Base-by-base conservation (phyloP, 768 basidiomycete species). In the Tubosaeta sp. region DNA sequence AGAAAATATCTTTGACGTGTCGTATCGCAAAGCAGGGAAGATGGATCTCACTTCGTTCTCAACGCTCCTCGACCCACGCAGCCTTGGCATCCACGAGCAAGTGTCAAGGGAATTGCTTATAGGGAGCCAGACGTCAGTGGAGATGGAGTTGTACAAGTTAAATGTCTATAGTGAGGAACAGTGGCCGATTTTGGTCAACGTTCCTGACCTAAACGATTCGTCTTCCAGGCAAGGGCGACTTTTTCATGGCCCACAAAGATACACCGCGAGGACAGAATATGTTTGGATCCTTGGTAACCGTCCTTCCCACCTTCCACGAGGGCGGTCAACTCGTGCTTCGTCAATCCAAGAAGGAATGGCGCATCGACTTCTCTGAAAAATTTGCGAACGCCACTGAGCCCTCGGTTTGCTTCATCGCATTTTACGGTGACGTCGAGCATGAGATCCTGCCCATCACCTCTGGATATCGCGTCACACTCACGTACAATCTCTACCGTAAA, bases 191-290 rank as follows among this genome's bases (percentile, higher is more conserved):
- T 17, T 22, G 19, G 26, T 22, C n/a, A n/a, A 17, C 13, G 5
- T 35, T 10, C 12, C 25, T 14, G 10, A 76, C 22, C 43, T 2
- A 41, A 7, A 13, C n/a, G 16, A 5, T 17, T 19, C 9, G 9
- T 43, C 19, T 27, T 51, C 68, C 77, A 53, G 48, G 44, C 1
- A 48, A 22, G 19, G 78, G 67, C 10, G 72, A 71, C 1, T 80
- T 77, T 58, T 82, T 80, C 70, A 78, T 77, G 56, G 37, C 74
- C 1, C 80, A 80, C 55, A 69, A 74, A 35, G 81, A 80, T 53
- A 78, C 79, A 0, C 75, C 75, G 5, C 72, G 74, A 5, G 58
- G 67, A 22, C 22, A 68, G 7, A 59, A 58, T 22, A 79, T 80
- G 74, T 74, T 83, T 46, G 79, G 74, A 2, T 80, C 79, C 1